Conservation (phyloP, 2,329 filamentous ascomycete species). For the Clarireedia hainanense region DNA sequence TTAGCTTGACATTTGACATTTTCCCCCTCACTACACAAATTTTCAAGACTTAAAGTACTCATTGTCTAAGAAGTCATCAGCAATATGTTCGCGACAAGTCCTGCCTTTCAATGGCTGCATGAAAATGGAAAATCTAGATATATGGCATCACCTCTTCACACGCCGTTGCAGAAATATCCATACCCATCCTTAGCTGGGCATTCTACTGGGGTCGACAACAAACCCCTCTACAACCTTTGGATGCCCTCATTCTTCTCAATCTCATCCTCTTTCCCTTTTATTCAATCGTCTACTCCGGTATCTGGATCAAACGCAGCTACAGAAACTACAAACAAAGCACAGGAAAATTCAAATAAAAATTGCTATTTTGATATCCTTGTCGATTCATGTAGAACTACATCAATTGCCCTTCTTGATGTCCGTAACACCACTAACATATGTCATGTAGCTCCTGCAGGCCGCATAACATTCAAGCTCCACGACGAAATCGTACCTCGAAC, state of each 20-base stretch:
- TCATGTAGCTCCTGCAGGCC: conserved; percentile 38
- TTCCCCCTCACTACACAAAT: no score
- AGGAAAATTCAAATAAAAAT: background rate
- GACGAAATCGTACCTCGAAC: conserved; percentile 83
- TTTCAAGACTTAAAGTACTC: no score
- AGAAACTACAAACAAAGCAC: background rate
- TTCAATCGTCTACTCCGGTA: background rate
- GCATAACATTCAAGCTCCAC: conserved; percentile 84
- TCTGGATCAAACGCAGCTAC: background rate
- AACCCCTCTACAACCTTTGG: conserved; percentile 1
- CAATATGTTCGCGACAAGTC: conserved; percentile 1
- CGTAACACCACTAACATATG: background rate
- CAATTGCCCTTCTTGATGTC: no score
- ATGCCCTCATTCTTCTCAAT: conserved; percentile 5
- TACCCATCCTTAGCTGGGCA: background rate
- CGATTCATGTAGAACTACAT: background rate
- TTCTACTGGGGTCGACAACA: background rate
- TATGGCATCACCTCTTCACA: background rate
- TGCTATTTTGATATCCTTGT: conserved; percentile 5
- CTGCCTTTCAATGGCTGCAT: conserved; percentile 5
- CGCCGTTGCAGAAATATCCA: background rate
- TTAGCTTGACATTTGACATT: no score
- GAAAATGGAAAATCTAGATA: background rate
- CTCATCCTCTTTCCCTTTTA: background rate
- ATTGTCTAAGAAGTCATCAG: background rate